Percentiles rank a stretch among this genome's conserved stretches.
Conservation (phyloP, 129 eudicot species). For the Chrysanthemum lavandulifolium region DNA sequence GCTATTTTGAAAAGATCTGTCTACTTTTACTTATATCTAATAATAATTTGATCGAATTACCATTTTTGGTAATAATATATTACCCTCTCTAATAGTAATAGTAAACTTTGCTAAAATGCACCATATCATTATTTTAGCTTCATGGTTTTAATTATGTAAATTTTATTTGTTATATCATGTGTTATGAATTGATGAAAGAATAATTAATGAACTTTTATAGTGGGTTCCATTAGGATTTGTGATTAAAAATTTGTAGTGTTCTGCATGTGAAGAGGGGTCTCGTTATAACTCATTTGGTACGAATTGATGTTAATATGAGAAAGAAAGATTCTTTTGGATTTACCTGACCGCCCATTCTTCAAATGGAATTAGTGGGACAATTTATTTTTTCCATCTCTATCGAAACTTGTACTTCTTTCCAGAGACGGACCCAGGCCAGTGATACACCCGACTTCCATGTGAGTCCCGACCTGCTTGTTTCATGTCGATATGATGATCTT, state of each 20-base stretch:
- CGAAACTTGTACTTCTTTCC: not conserved
- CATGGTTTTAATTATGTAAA: conserved; percentile 15
- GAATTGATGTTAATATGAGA: conserved; percentile 47
- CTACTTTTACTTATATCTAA: no score
- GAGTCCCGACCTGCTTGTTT: no score
- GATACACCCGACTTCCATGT: no score
- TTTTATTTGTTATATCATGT: not conserved
- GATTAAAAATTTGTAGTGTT: conserved; percentile 35
- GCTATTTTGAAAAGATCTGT: no score
- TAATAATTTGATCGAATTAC: no score
- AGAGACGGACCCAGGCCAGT: no score
- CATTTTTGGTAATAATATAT: no score
- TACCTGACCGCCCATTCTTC: conserved; percentile 25
- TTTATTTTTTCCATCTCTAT: conserved; percentile 15
- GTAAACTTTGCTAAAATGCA: no score
- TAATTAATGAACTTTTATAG: not conserved
- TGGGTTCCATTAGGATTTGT: conserved; percentile 21
- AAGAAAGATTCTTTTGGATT: conserved; percentile 62
- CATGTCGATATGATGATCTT: no score
- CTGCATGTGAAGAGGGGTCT: conserved; percentile 52
- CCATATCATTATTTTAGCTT: conserved; percentile 34
- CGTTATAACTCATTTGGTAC: conserved; percentile 40
- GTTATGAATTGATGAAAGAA: conserved; percentile 18
- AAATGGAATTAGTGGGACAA: conserved; percentile 26
- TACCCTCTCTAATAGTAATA: no score